These are phyloP conservation scores for Trichocladium antarcticum DNA, from an alignment of 495 filamentous ascomycete species.

Conservation along the genomic window DNA sequence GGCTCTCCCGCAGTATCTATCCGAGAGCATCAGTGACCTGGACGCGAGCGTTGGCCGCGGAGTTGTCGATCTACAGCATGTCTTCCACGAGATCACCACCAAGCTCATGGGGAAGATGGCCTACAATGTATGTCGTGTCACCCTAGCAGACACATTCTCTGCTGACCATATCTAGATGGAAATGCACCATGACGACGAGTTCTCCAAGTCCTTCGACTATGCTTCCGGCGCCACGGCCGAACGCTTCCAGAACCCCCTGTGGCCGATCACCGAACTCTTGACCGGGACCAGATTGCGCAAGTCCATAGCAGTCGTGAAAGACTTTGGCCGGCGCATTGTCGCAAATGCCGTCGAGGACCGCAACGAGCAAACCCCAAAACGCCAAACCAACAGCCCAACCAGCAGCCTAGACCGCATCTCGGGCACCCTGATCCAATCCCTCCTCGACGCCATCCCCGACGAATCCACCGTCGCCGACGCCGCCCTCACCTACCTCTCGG, in stretches of 20 bases:
- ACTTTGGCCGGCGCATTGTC: conserved; percentile 43
- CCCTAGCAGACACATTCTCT: not conserved
- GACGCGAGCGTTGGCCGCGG: conserved; percentile 10
- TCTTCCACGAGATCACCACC: conserved; percentile 50
- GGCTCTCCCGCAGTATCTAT: conserved; percentile 41
- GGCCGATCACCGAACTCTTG: conserved; percentile 43
- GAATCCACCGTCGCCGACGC: conserved; percentile 44
- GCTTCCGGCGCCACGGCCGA: conserved; percentile 48
- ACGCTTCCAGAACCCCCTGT: conserved; percentile 52
- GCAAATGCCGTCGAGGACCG: conserved; percentile 33
- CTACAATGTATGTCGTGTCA: conserved; percentile 38
- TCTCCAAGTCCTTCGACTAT: conserved; percentile 46
- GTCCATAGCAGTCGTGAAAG: conserved; percentile 37
- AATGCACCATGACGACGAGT: conserved; percentile 47
- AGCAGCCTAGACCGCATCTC: conserved; percentile 35
- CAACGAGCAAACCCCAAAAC: not conserved
- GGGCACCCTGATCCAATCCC: conserved; percentile 44
- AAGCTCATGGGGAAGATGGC: conserved; percentile 51
- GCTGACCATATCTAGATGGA: conserved; percentile 39
- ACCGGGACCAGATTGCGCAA: conserved; percentile 36
- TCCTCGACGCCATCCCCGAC: conserved; percentile 43
- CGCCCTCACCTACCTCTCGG: conserved; percentile 50
- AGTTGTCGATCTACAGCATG: conserved; percentile 41
- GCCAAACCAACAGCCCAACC: conserved; percentile 2
- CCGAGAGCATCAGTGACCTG: conserved; percentile 30